Conservation (phyloP, 225 moss, liverwort and hornwort genomes). For the Thuidium tamariscinum region DNA sequence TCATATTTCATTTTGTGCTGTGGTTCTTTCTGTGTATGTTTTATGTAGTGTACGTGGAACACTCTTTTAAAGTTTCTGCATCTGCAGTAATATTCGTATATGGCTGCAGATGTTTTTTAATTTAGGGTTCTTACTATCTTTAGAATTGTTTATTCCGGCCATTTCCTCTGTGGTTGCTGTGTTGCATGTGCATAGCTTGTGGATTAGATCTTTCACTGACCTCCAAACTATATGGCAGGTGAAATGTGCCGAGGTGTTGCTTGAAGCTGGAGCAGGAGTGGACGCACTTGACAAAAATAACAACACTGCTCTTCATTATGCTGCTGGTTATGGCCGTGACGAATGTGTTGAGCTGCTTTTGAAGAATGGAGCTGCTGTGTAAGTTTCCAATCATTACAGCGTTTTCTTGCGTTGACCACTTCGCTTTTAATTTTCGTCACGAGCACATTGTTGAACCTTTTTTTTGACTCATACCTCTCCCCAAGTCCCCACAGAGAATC, state of each 20-base stretch:
- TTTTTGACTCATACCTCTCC: neutral
- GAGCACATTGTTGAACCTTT: neutral
- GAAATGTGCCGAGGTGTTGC: constrained; percentile 76
- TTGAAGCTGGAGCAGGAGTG: constrained; percentile 82
- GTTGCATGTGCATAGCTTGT: neutral
- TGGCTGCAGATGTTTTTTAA: neutral
- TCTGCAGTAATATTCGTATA: neutral
- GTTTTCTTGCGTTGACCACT: neutral
- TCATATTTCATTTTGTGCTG: neutral
- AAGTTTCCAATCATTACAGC: constrained; percentile 2
- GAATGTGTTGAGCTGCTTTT: constrained; percentile 86
- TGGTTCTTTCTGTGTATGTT: neutral
- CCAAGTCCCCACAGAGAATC: neutral
- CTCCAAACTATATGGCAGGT: constrained; percentile 30
- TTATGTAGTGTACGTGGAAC: neutral
- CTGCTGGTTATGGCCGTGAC: constrained; percentile 91
- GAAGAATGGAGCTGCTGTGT: constrained; percentile 98
- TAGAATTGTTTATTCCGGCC: neutral
- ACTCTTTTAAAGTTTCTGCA: neutral
- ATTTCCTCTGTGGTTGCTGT: neutral
- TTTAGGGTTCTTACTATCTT: neutral
- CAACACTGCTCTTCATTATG: constrained; percentile 95
- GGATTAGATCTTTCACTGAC: neutral
- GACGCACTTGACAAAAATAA: constrained; percentile 95
- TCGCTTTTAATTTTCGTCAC: neutral